Percentiles rank a stretch among this genome's conserved stretches.
phyloP scores from a whole-genome alignment of 179 eudicot genomes.

The Corrigiola litoralis region DNA sequence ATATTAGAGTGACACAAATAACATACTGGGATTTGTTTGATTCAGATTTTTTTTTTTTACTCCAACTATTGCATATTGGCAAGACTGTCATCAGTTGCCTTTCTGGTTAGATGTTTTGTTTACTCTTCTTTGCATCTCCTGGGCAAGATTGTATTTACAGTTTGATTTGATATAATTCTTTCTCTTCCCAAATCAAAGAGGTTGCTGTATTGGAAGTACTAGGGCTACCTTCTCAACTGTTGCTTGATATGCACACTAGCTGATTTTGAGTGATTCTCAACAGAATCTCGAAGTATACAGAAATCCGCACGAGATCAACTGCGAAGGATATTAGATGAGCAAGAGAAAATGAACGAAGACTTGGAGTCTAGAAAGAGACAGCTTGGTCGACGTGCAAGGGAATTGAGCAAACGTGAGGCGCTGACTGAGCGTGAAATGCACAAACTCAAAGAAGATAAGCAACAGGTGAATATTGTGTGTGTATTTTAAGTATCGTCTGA shows the following conservation, averaged over 20 bases:
- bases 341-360: constrained; percentile 42
- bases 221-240: background rate
- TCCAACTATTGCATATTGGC: too few relatives aligned
- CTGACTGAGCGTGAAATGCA: constrained; percentile 49
- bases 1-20: too few relatives aligned
- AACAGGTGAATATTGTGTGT: constrained; percentile 31
- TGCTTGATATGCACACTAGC: background rate
- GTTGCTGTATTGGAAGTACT: background rate
- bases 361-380: constrained; percentile 40
- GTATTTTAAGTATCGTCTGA: background rate
- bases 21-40: too few relatives aligned
- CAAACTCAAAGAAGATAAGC: constrained; percentile 43
- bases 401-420: constrained; percentile 44
- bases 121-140: too few relatives aligned
- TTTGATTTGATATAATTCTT: background rate
- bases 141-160: too few relatives aligned
- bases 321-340: constrained; percentile 38
- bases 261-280: background rate
- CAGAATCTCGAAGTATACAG: constrained; percentile 58
- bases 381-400: constrained; percentile 43
- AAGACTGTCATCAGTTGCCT: too few relatives aligned
- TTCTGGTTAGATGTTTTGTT: too few relatives aligned
- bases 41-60: too few relatives aligned
- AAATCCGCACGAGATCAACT: constrained; percentile 35
- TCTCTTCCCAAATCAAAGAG: background rate